These are phyloP conservation scores for Vigna hirtella DNA, from an alignment of 306 rosid species.

Conservation along the genomic window DNA sequence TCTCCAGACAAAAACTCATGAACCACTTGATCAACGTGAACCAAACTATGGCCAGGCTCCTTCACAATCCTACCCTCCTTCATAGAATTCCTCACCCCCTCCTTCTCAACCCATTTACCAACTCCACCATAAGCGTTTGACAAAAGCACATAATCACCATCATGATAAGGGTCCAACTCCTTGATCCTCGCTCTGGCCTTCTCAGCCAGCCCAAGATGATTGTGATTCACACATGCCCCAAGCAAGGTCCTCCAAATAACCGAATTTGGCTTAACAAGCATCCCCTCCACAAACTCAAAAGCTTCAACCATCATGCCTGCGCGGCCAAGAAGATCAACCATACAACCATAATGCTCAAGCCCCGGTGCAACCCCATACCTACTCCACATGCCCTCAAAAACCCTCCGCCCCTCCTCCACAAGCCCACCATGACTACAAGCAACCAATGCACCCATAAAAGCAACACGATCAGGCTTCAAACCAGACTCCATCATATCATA, in stretches of 20 bases:
- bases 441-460: slow-evolving; percentile 56
- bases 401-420: slow-evolving; percentile 58
- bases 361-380: slow-evolving; percentile 51
- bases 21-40: slow-evolving; percentile 56
- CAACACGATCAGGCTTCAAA: slow-evolving; percentile 54
- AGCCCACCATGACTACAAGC: slow-evolving; percentile 75
- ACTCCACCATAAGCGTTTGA: slow-evolving; percentile 65
- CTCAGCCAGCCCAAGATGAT: slow-evolving; percentile 59
- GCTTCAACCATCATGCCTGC: slow-evolving; percentile 63
- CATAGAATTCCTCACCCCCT: slow-evolving; percentile 58
- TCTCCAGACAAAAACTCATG: slow-evolving; percentile 72
- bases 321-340: slow-evolving; percentile 73
- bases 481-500: slow-evolving; percentile 54
- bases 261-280: slow-evolving; percentile 59
- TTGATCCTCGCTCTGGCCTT: slow-evolving; percentile 55
- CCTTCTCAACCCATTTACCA: slow-evolving; percentile 66
- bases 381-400: slow-evolving; percentile 52
- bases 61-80: slow-evolving; percentile 57
- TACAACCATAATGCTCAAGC: slow-evolving; percentile 73
- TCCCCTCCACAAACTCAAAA: slow-evolving; percentile 59
- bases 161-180: slow-evolving; percentile 59
- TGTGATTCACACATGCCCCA: slow-evolving; percentile 68
- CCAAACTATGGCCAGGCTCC: slow-evolving; percentile 61
- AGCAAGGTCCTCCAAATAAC: slow-evolving; percentile 74
- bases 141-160: slow-evolving; percentile 69